Percentiles rank a stretch among this genome's conserved stretches.
Evolutionary conservation across 2,329 filamentous ascomycete genomes (phyloP).

Genomic region (Ophiostoma australiae): DNA sequence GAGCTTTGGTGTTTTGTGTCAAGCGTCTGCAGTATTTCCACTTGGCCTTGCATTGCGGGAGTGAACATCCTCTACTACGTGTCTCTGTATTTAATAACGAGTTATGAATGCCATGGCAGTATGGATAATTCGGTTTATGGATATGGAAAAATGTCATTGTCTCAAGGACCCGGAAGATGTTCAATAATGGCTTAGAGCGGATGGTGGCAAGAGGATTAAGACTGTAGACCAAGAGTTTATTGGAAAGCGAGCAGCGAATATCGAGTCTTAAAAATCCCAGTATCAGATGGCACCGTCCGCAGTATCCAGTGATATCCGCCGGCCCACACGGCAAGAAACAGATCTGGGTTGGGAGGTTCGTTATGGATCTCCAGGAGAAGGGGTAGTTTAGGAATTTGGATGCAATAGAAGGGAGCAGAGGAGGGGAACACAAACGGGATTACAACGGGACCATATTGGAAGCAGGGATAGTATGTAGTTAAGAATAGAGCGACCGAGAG

Average conservation of each 20-base stretch:
- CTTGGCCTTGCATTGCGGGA: not conserved
- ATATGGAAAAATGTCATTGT: not conserved
- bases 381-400: not conserved
- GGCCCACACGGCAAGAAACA: slow-evolving; percentile 4
- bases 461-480: not conserved
- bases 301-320: slow-evolving; percentile 3
- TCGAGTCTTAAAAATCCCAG: not conserved
- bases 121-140: not conserved
- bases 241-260: not conserved
- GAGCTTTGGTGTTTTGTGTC: slow-evolving; percentile 1
- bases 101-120: not conserved
- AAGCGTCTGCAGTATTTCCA: not conserved
- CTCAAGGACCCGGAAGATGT: not conserved
- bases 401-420: not conserved
- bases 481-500: slow-evolving; percentile 1
- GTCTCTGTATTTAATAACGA: not conserved
- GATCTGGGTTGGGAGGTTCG: not conserved
- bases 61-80: not conserved
- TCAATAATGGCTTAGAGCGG: not conserved
- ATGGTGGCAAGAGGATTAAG: too few species aligned
- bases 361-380: slow-evolving; percentile 9
- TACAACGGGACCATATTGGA: not conserved
- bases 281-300: not conserved
- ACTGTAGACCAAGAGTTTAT: too few species aligned
- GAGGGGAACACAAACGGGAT: not conserved